Base-by-base conservation (phyloP, 192 early-diverging fungal species). In the Podila horticola region DNA sequence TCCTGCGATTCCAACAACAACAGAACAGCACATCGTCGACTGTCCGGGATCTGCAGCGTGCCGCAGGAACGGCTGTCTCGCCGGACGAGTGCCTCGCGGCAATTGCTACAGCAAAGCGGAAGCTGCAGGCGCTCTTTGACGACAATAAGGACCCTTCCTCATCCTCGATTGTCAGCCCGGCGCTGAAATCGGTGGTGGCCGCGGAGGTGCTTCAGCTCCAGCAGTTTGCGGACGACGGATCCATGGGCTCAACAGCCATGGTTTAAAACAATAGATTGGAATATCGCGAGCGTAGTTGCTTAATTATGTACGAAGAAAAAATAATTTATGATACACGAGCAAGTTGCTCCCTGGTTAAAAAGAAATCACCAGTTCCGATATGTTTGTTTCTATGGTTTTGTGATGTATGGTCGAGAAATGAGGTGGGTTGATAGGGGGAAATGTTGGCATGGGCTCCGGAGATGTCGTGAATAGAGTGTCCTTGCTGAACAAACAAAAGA, bases 11-110 rank as follows among this genome's bases (percentile, higher is more conserved):
- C 9, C 41, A 65, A 9, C 31, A 64, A 17, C 49, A 67, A 2
- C 38, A 33, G n/a, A 22, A 34, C 30, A 65, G 57, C 28, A 19
- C 6, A 7, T 5, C 45, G 30, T 6, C 45, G 38, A 59, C 68
- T 9, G 5, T 76, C 15, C 63, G n/a, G 2, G 57, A 58, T 50
- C 1, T 76, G 24, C 59, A 63, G 34, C 31, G 15, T 6, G 52
- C n/a, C 5, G 31, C 26, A 17, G 38, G 62, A 17, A 30, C 33
- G 12, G 20, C 20, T 13, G 60, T 66, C 5, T 75, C 74, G 17
- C 24, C 74, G 24, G 11, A 59, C 10, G 61, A 61, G 9, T 76
- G 74, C 48, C 49, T 76, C 11, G 36, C 68, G 8, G 63, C 67
- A 3, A 22, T 76, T 31, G 20, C 38, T 0, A 70, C 59, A 5